Evolutionary conservation across 345 rosid species (phyloP), one percentile per base, ranked within the genome.

Genomic region (Brassica carinata): DNA sequence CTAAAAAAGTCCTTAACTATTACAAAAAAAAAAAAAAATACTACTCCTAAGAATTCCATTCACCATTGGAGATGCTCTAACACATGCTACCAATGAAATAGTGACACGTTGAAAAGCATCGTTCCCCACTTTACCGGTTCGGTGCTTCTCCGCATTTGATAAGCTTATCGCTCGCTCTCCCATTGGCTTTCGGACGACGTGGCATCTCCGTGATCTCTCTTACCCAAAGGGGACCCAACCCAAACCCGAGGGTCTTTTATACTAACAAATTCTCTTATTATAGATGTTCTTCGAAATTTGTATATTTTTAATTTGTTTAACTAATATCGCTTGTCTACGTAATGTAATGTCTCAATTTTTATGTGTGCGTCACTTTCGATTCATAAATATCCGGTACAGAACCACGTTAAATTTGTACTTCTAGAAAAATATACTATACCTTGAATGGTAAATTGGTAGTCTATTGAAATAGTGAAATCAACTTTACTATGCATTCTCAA

Each of bases 151-250:
- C 55, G 69, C 80, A 81, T 69, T 77, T 76, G 81, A 81, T 76
- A 81, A 81, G 84, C 81, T 77, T 81, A 81, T 81, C 84, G 62
- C 70, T 81, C 84, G 62, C 70, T 72, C 70, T 77, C 59, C 59
- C 72, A 81, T 81, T 81, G 84, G 84, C 74, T 17, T 0, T 2
- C 3, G 15, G 0, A 0, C 69, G 66, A 81, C 81, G 78, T 76
- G 84, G 77, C 84, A 0, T 5, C 1, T 30, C 33, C 3, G 0
- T 7, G 34, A 67, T 67, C 77, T 34, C 71, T 71, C 26, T 71
- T 69, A 30, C 83, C 76, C 43, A 69, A 80, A 74, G 79, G 63
- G 34, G 64, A 38, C 13, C 84, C 73, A 27, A 64, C 76, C 59
- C 11, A 27, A 53, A 15, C 19, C 59, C 59, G 8, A 14, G 59